Evolutionary conservation across 2,329 filamentous ascomycete species (phyloP).

Genomic region (Botrytis porri): DNA sequence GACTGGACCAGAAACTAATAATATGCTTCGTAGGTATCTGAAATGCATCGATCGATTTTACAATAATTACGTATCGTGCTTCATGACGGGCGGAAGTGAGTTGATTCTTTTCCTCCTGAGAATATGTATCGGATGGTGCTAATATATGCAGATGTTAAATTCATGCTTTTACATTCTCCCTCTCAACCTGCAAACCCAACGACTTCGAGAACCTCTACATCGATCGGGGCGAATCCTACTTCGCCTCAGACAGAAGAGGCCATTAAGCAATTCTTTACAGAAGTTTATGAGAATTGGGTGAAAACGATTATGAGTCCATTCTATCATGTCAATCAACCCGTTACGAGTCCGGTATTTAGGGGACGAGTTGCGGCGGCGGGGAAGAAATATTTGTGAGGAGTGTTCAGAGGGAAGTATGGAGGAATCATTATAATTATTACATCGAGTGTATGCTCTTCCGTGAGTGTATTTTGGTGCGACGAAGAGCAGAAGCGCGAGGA

Average conservation of each 20-base stretch:
- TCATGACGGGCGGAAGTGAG: slow-evolving; percentile 77
- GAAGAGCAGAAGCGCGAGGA: not conserved
- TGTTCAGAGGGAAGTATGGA: slow-evolving; percentile 39
- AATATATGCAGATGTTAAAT: slow-evolving; percentile 63
- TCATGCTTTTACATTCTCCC: slow-evolving; percentile 89
- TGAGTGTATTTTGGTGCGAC: not conserved
- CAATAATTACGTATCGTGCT: slow-evolving; percentile 91
- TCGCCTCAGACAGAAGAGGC: slow-evolving; percentile 92
- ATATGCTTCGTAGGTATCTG: slow-evolving; percentile 66
- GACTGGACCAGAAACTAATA: slow-evolving; percentile 13
- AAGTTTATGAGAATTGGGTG: slow-evolving; percentile 95
- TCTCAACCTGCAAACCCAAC: slow-evolving; percentile 45
- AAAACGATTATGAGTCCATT: slow-evolving; percentile 98
- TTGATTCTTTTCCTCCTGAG: slow-evolving; percentile 7
- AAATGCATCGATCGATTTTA: slow-evolving; percentile 97
- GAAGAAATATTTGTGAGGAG: slow-evolving; percentile 75
- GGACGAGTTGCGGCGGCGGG: slow-evolving; percentile 79
- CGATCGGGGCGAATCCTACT: slow-evolving; percentile 78
- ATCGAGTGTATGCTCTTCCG: not conserved
- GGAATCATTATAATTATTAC: not conserved
- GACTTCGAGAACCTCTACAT: slow-evolving; percentile 58
- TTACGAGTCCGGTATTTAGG: slow-evolving; percentile 84
- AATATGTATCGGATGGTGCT: not conserved
- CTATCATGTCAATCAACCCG: slow-evolving; percentile 79
- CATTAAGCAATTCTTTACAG: slow-evolving; percentile 87